Conservation (phyloP, 2,329 filamentous ascomycete species). For the Biscogniauxia mediterranea region DNA sequence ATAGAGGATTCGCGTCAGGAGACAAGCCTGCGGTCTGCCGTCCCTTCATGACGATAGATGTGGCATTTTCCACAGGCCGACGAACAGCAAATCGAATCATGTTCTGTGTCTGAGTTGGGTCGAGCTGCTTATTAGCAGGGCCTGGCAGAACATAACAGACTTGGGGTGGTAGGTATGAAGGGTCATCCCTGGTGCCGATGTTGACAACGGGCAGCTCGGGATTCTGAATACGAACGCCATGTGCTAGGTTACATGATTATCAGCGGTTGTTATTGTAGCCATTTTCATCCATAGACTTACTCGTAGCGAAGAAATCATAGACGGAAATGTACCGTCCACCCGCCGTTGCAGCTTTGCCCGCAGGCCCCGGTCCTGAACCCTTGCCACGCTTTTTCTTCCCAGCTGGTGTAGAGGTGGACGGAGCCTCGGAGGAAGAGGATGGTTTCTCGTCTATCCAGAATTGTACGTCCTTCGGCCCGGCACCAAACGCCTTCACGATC, state of each 20-base stretch:
- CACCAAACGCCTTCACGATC: slow-evolving; percentile 33
- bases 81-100: slow-evolving; percentile 64
- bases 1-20: slow-evolving; percentile 34
- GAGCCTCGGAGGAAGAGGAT: slow-evolving; percentile 6
- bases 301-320: slow-evolving; percentile 11
- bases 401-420: background rate
- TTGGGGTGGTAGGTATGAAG: slow-evolving; percentile 58
- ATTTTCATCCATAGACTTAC: slow-evolving; percentile 4
- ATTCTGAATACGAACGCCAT: background rate
- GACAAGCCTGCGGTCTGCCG: slow-evolving; percentile 47
- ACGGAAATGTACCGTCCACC: slow-evolving; percentile 9
- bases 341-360: slow-evolving; percentile 17
- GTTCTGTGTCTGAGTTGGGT: slow-evolving; percentile 48
- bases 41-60: slow-evolving; percentile 52
- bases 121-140: slow-evolving; percentile 48
- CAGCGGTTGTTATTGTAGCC: background rate
- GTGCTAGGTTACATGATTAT: background rate
- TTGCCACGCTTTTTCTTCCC: slow-evolving; percentile 29
- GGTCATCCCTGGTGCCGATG: slow-evolving; percentile 51
- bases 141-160: slow-evolving; percentile 57
- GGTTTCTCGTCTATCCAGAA: slow-evolving; percentile 47
- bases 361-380: slow-evolving; percentile 27
- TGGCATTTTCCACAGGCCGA: slow-evolving; percentile 52
- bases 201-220: slow-evolving; percentile 52
- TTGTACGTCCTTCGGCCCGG: slow-evolving; percentile 50